Evolutionary conservation across 2,329 filamentous ascomycete species (phyloP), one percentile per base, ranked within the genome.

Genomic region (Sporothrix humicola): DNA sequence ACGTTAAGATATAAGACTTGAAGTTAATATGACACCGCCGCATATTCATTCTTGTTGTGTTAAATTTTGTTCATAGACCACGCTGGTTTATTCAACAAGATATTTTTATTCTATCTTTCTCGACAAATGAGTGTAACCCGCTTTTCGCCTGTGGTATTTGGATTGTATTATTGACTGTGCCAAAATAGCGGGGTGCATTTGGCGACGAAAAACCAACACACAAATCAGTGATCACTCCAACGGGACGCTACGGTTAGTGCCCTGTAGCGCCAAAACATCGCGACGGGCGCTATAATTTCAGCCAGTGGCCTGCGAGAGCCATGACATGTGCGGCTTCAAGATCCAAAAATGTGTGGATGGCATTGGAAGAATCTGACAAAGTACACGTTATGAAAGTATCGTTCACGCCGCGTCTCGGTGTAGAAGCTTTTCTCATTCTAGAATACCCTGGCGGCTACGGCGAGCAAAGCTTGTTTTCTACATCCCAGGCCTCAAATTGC

Each of bases 281-380:
- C 37, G 42, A 65, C 12, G n/a, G 13, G 17, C 37, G 59, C 59
- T 65, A 65, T 65, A 20, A 44, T 44, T 65, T 17, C 59, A 65
- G 59, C 59, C 59, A 65, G 59, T 65, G 59, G 59, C n/a, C n/a
- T 65, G n/a, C 37, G 17, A 46, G 37, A 46, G n/a, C 12, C 23
- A n/a, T 23, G 37, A 17, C 59, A 65, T 65, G 59, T 65, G 59
- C 37, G 17, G 44, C 31, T n/a, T 2, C 17, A 63, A 63, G 37
- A 44, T 63, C 2, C 37, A 13, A 3, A 44, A 10, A 12, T 44
- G 20, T 65, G 37, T 20, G 37, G 59, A 65, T 46, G n/a, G 37
- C 26, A 46, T 12, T 17, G 4, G 31, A 37, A 52, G n/a, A 52
- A n/a, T 52, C 8, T 15, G 6, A 23, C 20, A 46, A 65, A 65